Conservation (phyloP, 441 rosid species). For the Adansonia rubrostipa region DNA sequence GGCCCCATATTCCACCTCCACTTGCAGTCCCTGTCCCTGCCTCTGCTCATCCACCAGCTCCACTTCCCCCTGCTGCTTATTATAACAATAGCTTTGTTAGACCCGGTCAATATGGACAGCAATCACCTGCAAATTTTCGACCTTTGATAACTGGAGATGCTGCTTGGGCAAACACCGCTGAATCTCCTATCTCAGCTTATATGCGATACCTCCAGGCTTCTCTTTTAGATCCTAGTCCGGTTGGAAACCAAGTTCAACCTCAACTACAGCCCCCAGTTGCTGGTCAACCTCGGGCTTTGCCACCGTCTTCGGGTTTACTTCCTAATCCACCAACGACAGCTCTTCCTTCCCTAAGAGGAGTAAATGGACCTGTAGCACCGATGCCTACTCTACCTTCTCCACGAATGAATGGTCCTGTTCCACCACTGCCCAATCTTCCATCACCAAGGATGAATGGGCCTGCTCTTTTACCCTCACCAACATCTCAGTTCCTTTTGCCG, state of each 20-base stretch:
- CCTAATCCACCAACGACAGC: slow-evolving; percentile 46
- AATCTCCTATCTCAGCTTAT: slow-evolving; percentile 80
- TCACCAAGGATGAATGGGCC: slow-evolving; percentile 55
- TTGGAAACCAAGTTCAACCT: slow-evolving; percentile 48
- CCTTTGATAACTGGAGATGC: slow-evolving; percentile 41
- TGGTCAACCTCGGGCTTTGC: slow-evolving; percentile 18
- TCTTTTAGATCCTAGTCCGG: slow-evolving; percentile 55
- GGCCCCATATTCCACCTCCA: slow-evolving; percentile 51
- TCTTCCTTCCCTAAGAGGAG: slow-evolving; percentile 42
- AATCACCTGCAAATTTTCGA: slow-evolving; percentile 35
- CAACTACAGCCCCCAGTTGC: slow-evolving; percentile 16
- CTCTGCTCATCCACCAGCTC: slow-evolving; percentile 33
- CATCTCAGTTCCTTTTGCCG: slow-evolving; percentile 72
- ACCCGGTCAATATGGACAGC: slow-evolving; percentile 51
- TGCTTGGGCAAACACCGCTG: slow-evolving; percentile 48
- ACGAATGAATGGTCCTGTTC: slow-evolving; percentile 51
- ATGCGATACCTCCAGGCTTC: slow-evolving; percentile 73
- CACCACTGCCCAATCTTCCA: slow-evolving; percentile 44
- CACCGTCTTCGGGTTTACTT: slow-evolving; percentile 47
- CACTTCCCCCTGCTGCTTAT: slow-evolving; percentile 38
- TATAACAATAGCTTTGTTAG: slow-evolving; percentile 44
- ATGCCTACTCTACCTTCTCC: slow-evolving; percentile 40
- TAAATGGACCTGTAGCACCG: slow-evolving; percentile 45
- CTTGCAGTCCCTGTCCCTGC: slow-evolving; percentile 36
- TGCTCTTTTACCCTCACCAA: slow-evolving; percentile 62